Evolutionary conservation across 129 eudicot genomes (phyloP).

Genomic region (Arctium lappa): DNA sequence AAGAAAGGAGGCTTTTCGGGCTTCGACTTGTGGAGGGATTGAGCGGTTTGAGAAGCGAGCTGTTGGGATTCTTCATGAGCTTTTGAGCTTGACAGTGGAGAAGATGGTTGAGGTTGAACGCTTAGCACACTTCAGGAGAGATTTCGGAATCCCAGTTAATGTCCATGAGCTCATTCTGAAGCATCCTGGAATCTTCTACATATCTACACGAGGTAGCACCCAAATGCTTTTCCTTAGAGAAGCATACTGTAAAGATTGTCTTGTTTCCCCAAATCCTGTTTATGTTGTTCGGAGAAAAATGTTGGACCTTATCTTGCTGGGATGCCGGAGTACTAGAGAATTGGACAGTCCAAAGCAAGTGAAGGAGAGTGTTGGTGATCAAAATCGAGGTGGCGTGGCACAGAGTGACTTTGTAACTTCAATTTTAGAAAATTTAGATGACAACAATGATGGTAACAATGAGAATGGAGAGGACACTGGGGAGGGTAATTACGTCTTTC

Average conservation of each 20-base stretch:
- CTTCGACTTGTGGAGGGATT: conserved; percentile 58
- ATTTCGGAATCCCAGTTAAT: conserved; percentile 75
- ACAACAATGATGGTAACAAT: neutral
- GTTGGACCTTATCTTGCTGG: conserved; percentile 68
- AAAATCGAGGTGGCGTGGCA: conserved; percentile 11
- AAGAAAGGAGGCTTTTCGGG: conserved; percentile 38
- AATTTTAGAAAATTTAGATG: conserved; percentile 34
- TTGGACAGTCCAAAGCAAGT: conserved; percentile 32
- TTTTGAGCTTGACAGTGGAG: conserved; percentile 75
- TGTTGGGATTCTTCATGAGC: conserved; percentile 84
- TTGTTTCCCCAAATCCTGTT: conserved; percentile 51
- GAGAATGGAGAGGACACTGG: conserved; percentile 12
- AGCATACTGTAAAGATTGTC: conserved; percentile 57
- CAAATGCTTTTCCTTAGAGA: conserved; percentile 75
- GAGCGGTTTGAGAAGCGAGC: conserved; percentile 86
- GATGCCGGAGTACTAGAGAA: conserved; percentile 55
- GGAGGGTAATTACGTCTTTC: conserved; percentile 10
- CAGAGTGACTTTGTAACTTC: conserved; percentile 55
- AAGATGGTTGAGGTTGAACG: conserved; percentile 75
- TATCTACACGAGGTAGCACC: conserved; percentile 61
- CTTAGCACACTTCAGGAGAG: conserved; percentile 70
- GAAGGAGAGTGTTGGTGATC: conserved; percentile 30
- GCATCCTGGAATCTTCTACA: conserved; percentile 79
- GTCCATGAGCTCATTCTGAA: conserved; percentile 70
- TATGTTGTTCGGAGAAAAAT: conserved; percentile 67